phyloP scores from a whole-genome alignment of 1,284 basidiomycete species.

The Microbotryum scabiosae region DNA sequence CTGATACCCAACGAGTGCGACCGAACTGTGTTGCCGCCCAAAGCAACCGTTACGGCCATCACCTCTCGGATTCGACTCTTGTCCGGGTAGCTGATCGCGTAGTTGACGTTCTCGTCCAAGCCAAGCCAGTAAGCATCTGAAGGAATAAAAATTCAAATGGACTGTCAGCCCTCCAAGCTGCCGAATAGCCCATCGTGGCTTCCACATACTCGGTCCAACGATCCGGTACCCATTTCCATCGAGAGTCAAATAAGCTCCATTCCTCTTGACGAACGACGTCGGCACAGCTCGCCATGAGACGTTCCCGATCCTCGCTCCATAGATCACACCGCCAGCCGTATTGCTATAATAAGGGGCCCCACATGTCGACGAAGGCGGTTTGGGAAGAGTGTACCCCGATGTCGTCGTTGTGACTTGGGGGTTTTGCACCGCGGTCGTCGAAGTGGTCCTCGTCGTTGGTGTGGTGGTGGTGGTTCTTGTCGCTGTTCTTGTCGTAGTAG shows the following conservation, averaged over 20 bases:
- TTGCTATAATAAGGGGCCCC: conserved; percentile 11
- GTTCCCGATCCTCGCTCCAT: conserved; percentile 16
- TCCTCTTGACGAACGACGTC: conserved; percentile 22
- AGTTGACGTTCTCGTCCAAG: conserved; percentile 36
- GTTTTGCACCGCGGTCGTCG: background rate
- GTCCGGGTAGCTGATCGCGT: conserved; percentile 37
- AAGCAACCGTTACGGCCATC: conserved; percentile 38
- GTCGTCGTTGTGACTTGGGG: background rate
- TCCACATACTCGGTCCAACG: conserved; percentile 25
- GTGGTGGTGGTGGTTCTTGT: background rate
- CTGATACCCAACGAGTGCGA: conserved; percentile 39
- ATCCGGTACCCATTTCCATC: conserved; percentile 25
- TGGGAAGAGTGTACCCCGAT: conserved; percentile 2
- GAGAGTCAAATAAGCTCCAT: conserved; percentile 14
- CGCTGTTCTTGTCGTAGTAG: background rate
- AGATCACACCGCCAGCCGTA: conserved; percentile 15
- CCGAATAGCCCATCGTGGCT: too few relatives aligned
- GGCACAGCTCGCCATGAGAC: conserved; percentile 12
- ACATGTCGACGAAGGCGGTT: conserved; percentile 15
- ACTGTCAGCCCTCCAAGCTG: background rate
- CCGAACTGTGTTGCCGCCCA: conserved; percentile 40
- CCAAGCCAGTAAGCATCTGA: conserved; percentile 35
- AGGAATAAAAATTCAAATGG: too few relatives aligned
- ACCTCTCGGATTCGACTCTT: conserved; percentile 36
- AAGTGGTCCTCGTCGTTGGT: background rate